Base-by-base conservation (phyloP, 768 basidiomycete genomes). In the Galerina marginata region DNA sequence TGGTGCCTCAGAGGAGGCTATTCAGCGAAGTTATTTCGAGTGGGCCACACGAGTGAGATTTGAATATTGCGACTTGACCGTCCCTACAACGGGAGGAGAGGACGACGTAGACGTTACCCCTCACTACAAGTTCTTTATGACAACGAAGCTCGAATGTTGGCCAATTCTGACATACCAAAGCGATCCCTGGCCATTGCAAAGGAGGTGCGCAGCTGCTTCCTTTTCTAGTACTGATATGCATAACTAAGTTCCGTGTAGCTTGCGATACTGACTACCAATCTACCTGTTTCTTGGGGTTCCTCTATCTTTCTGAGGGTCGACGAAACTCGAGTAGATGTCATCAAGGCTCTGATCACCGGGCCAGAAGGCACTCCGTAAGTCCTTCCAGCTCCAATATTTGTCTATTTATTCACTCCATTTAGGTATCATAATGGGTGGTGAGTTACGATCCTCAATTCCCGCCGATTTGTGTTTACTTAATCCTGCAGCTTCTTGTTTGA, bases 231-330 rank as follows among this genome's bases (percentile, higher is more conserved):
- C 37, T 62, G 15, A 48, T 29, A 14, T 12, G 43, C n/a, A 9
- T 36, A 48, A n/a, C 54, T 50, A 50, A 52, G 65, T 38, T 61
- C 36, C 56, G 54, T 38, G 51, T 63, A 95, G 93, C 87, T 97
- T 61, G 95, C 96, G 2, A 93, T 96, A 40, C 82, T 98, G 54
- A 95, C 95, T 2, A 95, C 94, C 10, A 96, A 95, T 70, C 79
- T 98, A 25, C 96, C 96, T n/a, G 89, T 94, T 12, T 90, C 93
- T 6, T 97, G 94, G 92, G 88, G 94, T 68, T 96, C 95, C 4
- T 96, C 93, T 1, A 89, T 98, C 64, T 97, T 96, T 77, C 75
- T 98, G 59, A 85, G 92, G 53, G 95, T 96, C 4, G 96, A 98
- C 71, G 96, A 97, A 77, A 89, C 85, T 14, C 86, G 95, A 11